Base-by-base conservation (phyloP, 169 alveolate genomes). In the Babesia bigemina region DNA sequence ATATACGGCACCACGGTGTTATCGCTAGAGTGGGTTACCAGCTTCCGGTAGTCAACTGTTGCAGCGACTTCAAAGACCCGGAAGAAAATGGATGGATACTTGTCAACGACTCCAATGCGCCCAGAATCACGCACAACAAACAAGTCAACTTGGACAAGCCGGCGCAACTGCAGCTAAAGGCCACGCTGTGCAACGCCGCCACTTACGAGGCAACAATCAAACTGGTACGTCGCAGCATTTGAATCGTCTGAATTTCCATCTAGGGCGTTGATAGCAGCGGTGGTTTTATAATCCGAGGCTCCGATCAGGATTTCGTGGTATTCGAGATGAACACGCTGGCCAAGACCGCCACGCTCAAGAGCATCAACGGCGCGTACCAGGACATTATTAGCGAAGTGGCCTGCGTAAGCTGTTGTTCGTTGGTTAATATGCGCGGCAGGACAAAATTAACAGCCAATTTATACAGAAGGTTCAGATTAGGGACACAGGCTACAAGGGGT, bases 401-500 rank as follows among this genome's bases (percentile, higher is more conserved):
- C 6, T 62, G 65, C 60, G 88, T 79, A 72, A 47, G 72, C 55
- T 26, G 57, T 1, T 2, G 2, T 45, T 14, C 36, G 3, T n/a
- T 44, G 21, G 19, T 22, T 8, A 11, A 44, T 28, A 61, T 44
- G 22, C 49, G 33, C 29, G 3, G 58, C 59, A 79, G 88, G 77
- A 71, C 22, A 72, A 62, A 44, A 59, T 79, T 10, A 71, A 74
- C 50, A 73, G 83, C 45, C 78, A 71, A 39, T 79, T 79, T 36
- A 66, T 71, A n/a, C 90, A 83, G 48, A 56, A 63, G 48, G 62
- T 83, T 7, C 77, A 66, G 47, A 75, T 83, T 36, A 67, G 21
- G 13, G 90, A 83, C 69, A 75, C 67, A 19, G 90, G 90, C 8
- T 83, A 60, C 60, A 63, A 73, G 44, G 90, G 90, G 90, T 83